A percentile compares a stretch with the other conserved stretches of the same genome.
Conservation (phyloP, 306 rosid genomes). For the Casuarina glauca region DNA sequence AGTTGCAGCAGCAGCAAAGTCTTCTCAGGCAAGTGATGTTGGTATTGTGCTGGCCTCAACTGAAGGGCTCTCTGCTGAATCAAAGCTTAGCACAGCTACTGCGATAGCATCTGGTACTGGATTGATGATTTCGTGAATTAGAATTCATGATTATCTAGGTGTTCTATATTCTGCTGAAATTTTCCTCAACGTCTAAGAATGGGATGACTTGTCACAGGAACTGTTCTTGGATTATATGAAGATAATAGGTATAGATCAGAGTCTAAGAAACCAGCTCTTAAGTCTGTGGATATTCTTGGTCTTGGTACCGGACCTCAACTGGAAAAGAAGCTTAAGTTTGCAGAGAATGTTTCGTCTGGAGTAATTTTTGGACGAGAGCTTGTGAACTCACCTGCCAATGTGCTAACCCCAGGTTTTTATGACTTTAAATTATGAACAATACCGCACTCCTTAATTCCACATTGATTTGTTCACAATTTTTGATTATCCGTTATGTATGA, state of each 20-base stretch:
- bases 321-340: constrained; percentile 84
- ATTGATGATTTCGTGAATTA: not conserved
- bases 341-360: constrained; percentile 76
- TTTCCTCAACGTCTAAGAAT: constrained; percentile 22
- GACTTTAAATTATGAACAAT: constrained; percentile 17
- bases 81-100: constrained; percentile 64
- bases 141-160: constrained; percentile 12
- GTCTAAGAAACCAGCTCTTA: constrained; percentile 68
- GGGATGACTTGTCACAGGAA: constrained; percentile 53
- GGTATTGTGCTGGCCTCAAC: constrained; percentile 83
- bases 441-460: not conserved
- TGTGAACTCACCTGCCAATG: constrained; percentile 96
- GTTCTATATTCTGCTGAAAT: constrained; percentile 10
- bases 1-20: constrained; percentile 77
- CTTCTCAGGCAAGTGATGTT: constrained; percentile 67
- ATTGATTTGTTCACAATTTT: constrained; percentile 8
- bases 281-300: constrained; percentile 80
- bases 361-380: constrained; percentile 88
- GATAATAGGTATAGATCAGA: constrained; percentile 81
- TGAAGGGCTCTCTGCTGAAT: constrained; percentile 58
- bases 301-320: constrained; percentile 82
- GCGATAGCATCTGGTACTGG: constrained; percentile 83
- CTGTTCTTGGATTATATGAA: constrained; percentile 78
- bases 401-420: constrained; percentile 89
- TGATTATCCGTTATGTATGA: constrained; percentile 7